A percentile compares a stretch with the other conserved stretches of the same genome.
phyloP scores from a whole-genome alignment of 2,329 filamentous ascomycete genomes.

The Karstenula rhodostoma region DNA sequence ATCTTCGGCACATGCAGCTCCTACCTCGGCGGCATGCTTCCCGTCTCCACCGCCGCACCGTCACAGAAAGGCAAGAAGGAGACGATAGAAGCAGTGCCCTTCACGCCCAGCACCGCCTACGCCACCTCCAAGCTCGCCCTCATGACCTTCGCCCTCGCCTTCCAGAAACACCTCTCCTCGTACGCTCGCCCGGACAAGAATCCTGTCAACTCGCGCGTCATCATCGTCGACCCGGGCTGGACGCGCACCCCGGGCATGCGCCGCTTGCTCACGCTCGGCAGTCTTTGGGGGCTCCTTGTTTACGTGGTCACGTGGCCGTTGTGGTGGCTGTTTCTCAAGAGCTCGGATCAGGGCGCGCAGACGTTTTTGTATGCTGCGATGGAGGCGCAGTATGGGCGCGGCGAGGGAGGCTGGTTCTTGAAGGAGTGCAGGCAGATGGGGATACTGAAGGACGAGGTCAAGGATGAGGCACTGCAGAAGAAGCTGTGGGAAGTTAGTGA shows the following conservation, averaged over 20 bases:
- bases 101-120: conserved; percentile 56
- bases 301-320: conserved; percentile 82
- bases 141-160: conserved; percentile 87
- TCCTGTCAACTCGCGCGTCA: conserved; percentile 81
- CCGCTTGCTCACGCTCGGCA: conserved; percentile 85
- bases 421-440: conserved; percentile 88
- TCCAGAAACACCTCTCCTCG: conserved; percentile 87
- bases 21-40: conserved; percentile 79
- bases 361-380: conserved; percentile 85
- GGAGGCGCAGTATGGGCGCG: conserved; percentile 75
- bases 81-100: conserved; percentile 41
- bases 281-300: conserved; percentile 77
- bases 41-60: conserved; percentile 55
- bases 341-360: conserved; percentile 82
- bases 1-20: conserved; percentile 87
- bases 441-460: conserved; percentile 75
- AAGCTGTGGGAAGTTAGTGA: conserved; percentile 87
- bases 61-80: conserved; percentile 65
- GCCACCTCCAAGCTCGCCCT: conserved; percentile 72
- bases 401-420: conserved; percentile 74
- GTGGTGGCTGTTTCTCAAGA: conserved; percentile 90
- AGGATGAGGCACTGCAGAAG: conserved; percentile 81
- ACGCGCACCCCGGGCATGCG: conserved; percentile 86
- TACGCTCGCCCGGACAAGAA: conserved; percentile 85
- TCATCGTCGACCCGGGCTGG: conserved; percentile 87